These are phyloP conservation scores for Colletotrichum sp. DNA, from an alignment of 2,329 filamentous ascomycete species.

Conservation along the genomic window DNA sequence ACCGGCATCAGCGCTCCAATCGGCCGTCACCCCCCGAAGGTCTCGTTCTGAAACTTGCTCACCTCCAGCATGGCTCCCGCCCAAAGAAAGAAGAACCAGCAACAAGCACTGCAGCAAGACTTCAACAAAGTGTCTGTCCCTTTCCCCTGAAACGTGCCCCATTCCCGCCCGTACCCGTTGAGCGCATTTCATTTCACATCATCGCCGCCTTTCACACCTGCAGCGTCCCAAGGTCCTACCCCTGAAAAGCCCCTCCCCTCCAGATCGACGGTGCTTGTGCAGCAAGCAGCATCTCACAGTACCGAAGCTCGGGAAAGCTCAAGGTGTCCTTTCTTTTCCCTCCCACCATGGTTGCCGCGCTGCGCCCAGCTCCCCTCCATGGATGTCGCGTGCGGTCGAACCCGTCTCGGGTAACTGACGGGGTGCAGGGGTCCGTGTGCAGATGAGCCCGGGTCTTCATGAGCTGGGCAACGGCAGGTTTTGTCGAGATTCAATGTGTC, in stretches of 20 bases:
- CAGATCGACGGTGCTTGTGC: constrained; percentile 19
- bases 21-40: not conserved
- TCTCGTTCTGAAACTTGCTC: constrained; percentile 24
- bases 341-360: not conserved
- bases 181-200: constrained; percentile 13
- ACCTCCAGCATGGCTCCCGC: not conserved
- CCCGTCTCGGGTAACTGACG: constrained; percentile 1
- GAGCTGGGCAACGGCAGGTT: not conserved
- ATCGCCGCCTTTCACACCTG: not conserved
- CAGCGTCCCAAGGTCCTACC: not conserved
- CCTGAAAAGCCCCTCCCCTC: not conserved
- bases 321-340: not conserved
- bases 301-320: constrained; percentile 3
- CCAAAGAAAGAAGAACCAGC: not conserved
- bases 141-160: constrained; percentile 16
- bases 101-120: not conserved
- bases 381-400: constrained; percentile 15
- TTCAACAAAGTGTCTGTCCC: not conserved
- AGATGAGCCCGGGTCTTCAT: not conserved
- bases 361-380: not conserved
- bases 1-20: not conserved
- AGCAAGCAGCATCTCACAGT: constrained; percentile 3
- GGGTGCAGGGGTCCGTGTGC: not conserved
- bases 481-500: not conserved
- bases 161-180: constrained; percentile 1